Evolutionary conservation across 179 eudicot genomes (phyloP).

Genomic region (Camellia oleifera): DNA sequence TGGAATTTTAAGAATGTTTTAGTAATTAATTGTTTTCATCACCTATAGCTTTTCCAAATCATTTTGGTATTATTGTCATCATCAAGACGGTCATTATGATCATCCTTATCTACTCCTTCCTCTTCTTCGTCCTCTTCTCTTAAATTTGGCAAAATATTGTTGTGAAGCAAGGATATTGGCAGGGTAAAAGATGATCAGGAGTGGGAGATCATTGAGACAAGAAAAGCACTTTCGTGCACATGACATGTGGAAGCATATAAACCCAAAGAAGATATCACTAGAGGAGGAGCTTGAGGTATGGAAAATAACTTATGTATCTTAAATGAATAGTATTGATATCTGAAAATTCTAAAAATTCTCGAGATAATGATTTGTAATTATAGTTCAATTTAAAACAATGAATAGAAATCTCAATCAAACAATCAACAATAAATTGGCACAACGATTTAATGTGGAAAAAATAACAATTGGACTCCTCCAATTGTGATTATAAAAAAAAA

Average conservation of each 20-base stretch:
- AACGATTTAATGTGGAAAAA: no score
- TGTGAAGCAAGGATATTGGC: no score
- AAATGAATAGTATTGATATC: background rate
- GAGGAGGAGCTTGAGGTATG: conserved; percentile 87
- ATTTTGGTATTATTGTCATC: background rate
- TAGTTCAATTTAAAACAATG: no score
- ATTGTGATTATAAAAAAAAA: no score
- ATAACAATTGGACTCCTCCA: no score
- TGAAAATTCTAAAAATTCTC: no score
- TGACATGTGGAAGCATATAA: conserved; percentile 75
- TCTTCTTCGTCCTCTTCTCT: background rate
- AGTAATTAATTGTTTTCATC: background rate
- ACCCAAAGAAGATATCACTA: conserved; percentile 70
- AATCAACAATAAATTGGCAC: no score
- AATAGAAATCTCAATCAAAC: no score
- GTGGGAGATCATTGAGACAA: conserved; percentile 87
- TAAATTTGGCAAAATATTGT: no score
- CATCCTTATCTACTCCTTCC: background rate
- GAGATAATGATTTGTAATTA: no score
- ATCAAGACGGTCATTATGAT: background rate
- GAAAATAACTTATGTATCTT: background rate
- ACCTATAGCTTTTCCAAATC: background rate
- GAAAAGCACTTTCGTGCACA: conserved; percentile 71
- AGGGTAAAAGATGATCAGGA: conserved; percentile 83
- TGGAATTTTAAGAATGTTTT: background rate